A percentile compares a stretch with the other conserved stretches of the same genome.
Evolutionary conservation across 2,329 filamentous ascomycete species (phyloP).

Genomic region (Diaporthe ilicicola): DNA sequence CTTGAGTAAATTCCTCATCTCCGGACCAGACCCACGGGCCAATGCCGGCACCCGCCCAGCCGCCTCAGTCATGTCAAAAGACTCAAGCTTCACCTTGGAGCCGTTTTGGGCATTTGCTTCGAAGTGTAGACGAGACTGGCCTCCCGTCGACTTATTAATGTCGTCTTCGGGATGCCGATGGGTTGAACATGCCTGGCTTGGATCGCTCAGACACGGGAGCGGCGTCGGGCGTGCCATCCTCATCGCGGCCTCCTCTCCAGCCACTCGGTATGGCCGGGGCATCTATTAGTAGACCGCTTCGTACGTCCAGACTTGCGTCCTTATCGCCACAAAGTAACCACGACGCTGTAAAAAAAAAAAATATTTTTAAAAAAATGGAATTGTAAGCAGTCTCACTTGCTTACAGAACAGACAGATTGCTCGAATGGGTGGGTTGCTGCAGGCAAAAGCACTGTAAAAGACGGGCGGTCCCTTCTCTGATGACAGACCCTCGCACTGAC

Average conservation of each 20-base stretch:
- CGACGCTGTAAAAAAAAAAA: background rate
- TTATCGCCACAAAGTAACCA: background rate
- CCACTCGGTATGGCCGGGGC: slow-evolving; percentile 18
- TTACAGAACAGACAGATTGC: background rate
- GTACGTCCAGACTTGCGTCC: background rate
- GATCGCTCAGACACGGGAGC: slow-evolving; percentile 9
- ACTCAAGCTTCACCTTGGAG: slow-evolving; percentile 7
- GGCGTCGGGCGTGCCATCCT: slow-evolving; percentile 17
- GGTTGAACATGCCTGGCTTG: slow-evolving; percentile 4
- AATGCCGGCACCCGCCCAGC: slow-evolving; percentile 15
- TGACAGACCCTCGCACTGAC: slow-evolving; percentile 7
- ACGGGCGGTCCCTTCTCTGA: background rate
- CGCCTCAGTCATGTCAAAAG: slow-evolving; percentile 16
- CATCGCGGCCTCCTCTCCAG: slow-evolving; percentile 3
- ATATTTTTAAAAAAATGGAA: too few relatives aligned
- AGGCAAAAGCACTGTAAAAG: background rate
- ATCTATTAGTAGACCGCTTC: background rate
- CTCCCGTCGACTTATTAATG: background rate
- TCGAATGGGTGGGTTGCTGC: background rate
- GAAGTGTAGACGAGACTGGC: background rate
- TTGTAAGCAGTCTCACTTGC: background rate
- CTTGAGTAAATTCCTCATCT: slow-evolving; percentile 29
- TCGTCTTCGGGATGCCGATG: slow-evolving; percentile 10
- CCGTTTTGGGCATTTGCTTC: slow-evolving; percentile 10
- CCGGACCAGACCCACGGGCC: slow-evolving; percentile 29